Evolutionary conservation across 805 yeast genomes (phyloP), one percentile per base, ranked within the genome.

Genomic region (Lipomyces japonicus): DNA sequence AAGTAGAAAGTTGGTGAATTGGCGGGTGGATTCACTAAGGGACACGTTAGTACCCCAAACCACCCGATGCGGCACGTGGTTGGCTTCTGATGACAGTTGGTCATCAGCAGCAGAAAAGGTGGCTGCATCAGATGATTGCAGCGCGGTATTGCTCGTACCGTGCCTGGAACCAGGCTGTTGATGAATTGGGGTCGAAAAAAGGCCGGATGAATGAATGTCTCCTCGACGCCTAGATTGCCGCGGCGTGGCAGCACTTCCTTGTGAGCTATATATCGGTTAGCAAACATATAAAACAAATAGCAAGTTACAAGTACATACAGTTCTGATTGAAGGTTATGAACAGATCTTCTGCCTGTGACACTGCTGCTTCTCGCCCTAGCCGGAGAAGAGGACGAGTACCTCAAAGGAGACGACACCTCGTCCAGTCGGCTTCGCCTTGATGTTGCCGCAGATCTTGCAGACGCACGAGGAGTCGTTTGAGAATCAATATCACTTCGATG

Each of bases 31-130:
- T 63, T 93, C 96, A 63, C 81, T 86, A 63, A 93, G 90, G 42
- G 95, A 84, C 24, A 93, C 96, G 64, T 91, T 89, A 1, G 98
- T 93, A 69, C 98, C 98, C 98, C 98, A 93, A 63, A 93, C 91
- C 46, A 93, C 95, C 16, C 68, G 67, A 16, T 62, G 66, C 2
- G 65, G 55, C 14, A 64, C 55, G 12, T 63, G 63, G n/a, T 64
- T 59, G 3, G 58, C 58, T 31, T 63, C 66, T 5, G 65, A 58
- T 28, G 46, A 31, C 26, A 39, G 41, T n/a, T n/a, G n/a, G 28
- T 50, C 52, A 16, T 43, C 61, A 34, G 30, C 35, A 40, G 53
- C 46, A 39, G 51, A 47, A n/a, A 48, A 50, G 28, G 45, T 32
- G 3, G 57, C 44, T 4, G 57, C 58, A 23, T 54, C 53, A 22